Evolutionary conservation across 805 yeast species (phyloP).

Genomic region (Monosporozyma aquatica): DNA sequence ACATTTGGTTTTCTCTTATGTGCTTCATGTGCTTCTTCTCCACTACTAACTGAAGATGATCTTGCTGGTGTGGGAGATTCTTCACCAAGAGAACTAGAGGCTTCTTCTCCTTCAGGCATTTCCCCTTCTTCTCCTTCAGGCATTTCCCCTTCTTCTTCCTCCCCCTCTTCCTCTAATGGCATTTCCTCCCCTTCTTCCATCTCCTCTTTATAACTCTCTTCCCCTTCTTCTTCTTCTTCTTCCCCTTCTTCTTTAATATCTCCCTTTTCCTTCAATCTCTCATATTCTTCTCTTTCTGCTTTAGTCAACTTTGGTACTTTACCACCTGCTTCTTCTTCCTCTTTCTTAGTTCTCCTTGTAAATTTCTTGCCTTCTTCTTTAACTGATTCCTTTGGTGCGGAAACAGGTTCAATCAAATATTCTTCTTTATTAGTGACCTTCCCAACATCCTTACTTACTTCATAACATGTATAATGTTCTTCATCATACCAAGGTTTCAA

Average conservation of each 20-base stretch:
- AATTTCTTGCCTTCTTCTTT: constrained; percentile 6
- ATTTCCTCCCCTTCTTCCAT: too few species aligned
- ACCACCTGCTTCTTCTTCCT: neutral
- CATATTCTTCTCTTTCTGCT: neutral
- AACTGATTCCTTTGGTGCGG: neutral
- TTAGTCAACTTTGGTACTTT: neutral
- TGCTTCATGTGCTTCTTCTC: constrained; percentile 1
- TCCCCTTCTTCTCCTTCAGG: too few species aligned
- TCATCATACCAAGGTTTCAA: constrained; percentile 33
- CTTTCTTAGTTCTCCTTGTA: neutral
- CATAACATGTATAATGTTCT: constrained; percentile 39
- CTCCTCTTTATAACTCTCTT: neutral
- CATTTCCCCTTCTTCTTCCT: constrained; percentile 4
- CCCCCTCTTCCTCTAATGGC: constrained; percentile 5
- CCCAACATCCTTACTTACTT: constrained; percentile 58
- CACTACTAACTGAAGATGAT: neutral
- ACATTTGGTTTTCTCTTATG: neutral
- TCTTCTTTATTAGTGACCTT: constrained; percentile 41
- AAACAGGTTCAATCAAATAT: constrained; percentile 26
- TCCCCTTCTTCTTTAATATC: constrained; percentile 4
- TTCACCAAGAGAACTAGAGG: neutral
- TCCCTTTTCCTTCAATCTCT: constrained; percentile 4
- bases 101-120: neutral
- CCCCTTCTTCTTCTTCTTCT: too few species aligned
- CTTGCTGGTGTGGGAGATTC: neutral